Evolutionary conservation across 2,329 filamentous ascomycete genomes (phyloP), one percentile per base, ranked within the genome.

Genomic region (Verticillium dahliae): DNA sequence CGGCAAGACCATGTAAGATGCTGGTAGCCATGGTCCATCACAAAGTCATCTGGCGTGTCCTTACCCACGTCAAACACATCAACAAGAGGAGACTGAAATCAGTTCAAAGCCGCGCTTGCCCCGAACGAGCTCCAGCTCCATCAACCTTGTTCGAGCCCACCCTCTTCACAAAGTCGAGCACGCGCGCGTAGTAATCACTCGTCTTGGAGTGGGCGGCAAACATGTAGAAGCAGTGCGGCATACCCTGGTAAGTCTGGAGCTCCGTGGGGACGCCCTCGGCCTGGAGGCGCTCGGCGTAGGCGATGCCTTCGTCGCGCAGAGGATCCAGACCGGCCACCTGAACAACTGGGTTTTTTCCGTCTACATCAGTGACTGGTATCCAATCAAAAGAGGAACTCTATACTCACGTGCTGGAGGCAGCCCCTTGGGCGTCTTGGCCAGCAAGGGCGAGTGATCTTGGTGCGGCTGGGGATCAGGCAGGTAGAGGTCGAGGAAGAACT

Each of bases 301-400:
- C 75, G 35, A 77, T 67, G 9, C 67, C 74, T 31, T 77, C 76
- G 59, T 77, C 75, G 15, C 75, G 69, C n/a, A 76, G 65, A 2
- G 70, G 63, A 61, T 77, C 75, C 18, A 67, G 66, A 6, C 74
- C 75, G 3, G 69, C 74, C 4, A 71, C 65, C 50, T 74, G 68
- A n/a, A 77, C 65, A 37, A 75, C 74, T 76, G 45, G 45, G 5
- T 31, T 4, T 31, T 31, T 18, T 11, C 31, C 4, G 2, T 18
- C 14, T 33, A 50, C 14, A n/a, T 56, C 13, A 27, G 31, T 5
- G 18, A 6, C 2, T n/a, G 38, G 4, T 5, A 41, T 18, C 6
- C 4, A 37, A 11, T 38, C 9, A 59, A 34, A 33, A 14, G 39
- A 15, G n/a, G 14, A 6, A 34, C 15, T 18, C 15, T 6, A 62